Percentiles rank a stretch among this genome's conserved stretches.
phyloP scores from a whole-genome alignment of 2,329 filamentous ascomycete genomes.

The Colletotrichum kahawae region DNA sequence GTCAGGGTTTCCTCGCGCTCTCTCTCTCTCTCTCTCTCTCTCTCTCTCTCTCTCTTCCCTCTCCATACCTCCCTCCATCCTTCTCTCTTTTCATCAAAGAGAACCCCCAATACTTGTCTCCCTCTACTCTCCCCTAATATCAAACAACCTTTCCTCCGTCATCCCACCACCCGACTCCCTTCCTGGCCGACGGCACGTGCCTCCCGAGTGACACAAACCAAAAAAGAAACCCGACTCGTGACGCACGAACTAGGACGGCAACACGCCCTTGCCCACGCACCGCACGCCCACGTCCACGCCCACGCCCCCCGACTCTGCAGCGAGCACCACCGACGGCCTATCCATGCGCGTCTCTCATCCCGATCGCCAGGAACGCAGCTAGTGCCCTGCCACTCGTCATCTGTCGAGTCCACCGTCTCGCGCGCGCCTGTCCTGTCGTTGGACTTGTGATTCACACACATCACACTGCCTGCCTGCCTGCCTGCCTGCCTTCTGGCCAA shows the following conservation, averaged over 20 bases:
- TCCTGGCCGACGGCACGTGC: constrained; percentile 2
- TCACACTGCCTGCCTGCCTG: not conserved
- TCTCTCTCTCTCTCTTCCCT: not conserved
- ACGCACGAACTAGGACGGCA: constrained; percentile 5
- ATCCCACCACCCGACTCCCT: not conserved
- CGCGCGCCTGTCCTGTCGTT: not conserved
- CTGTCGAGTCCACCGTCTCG: not conserved
- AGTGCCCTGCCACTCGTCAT: not conserved
- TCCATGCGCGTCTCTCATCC: not conserved
- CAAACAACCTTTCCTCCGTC: not conserved
- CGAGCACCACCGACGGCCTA: not conserved
- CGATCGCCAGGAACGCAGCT: not conserved
- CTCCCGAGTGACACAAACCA: constrained; percentile 11
- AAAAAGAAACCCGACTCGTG: constrained; percentile 6
- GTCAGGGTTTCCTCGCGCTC: not conserved
- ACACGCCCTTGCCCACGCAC: not conserved
- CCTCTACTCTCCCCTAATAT: not conserved
- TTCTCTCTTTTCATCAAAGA: not conserved
- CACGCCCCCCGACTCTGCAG: not conserved
- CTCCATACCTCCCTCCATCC: not conserved
- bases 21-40: not conserved
- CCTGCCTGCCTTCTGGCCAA: not conserved
- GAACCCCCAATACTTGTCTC: not conserved
- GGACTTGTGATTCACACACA: not conserved
- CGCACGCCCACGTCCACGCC: not conserved